phyloP scores from a whole-genome alignment of 371 early-diverging fungal genomes.

The Dichotomocladium elegans region DNA sequence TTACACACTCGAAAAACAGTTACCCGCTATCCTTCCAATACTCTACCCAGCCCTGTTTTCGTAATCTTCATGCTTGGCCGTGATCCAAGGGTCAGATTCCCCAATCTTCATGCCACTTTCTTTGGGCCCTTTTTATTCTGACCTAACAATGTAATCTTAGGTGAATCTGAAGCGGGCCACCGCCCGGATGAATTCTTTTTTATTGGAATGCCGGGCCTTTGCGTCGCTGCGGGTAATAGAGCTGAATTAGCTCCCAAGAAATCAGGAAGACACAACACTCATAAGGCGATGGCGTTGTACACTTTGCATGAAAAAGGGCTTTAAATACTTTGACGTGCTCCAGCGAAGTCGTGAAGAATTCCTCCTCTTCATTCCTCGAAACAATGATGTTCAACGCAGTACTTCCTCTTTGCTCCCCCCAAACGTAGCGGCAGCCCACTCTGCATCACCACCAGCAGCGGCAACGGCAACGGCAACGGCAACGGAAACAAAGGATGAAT shows the following conservation, averaged over 20 bases:
- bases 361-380: slow-evolving; percentile 45
- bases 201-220: slow-evolving; percentile 53
- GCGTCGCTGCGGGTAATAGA: slow-evolving; percentile 18
- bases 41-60: too few relatives aligned
- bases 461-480: not conserved
- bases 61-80: not conserved
- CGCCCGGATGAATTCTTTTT: slow-evolving; percentile 25
- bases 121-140: not conserved
- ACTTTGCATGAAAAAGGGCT: slow-evolving; percentile 51
- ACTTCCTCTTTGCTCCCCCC: slow-evolving; percentile 11
- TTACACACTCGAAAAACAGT: too few relatives aligned
- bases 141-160: not conserved
- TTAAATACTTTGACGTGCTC: slow-evolving; percentile 68
- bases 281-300: not conserved
- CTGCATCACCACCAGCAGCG: not conserved
- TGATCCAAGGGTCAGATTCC: not conserved
- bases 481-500: slow-evolving; percentile 9
- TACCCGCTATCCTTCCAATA: too few relatives aligned
- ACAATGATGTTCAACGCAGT: not conserved
- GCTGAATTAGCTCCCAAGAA: not conserved
- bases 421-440: not conserved
- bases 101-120: not conserved
- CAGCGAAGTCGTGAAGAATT: slow-evolving; percentile 76
- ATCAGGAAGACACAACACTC: not conserved
- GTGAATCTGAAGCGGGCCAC: slow-evolving; percentile 1